Conservation (phyloP, 2,329 filamentous ascomycete genomes). For the Hortaea sp. region DNA sequence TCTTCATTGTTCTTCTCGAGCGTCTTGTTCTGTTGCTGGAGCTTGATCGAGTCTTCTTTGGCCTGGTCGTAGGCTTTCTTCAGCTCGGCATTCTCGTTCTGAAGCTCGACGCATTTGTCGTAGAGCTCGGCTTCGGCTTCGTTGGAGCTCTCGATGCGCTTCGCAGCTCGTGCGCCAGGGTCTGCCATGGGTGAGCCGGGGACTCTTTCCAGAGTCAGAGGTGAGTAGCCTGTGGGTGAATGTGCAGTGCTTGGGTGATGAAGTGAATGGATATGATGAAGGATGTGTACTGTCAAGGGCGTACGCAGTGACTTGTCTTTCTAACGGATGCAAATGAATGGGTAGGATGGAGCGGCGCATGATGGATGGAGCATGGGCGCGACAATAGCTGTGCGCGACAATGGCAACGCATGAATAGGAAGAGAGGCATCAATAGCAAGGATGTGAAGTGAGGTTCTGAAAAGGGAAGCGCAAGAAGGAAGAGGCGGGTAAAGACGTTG, state of each 20-base stretch:
- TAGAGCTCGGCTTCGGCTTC: neutral
- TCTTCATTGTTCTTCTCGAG: neutral
- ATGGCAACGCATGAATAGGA: neutral
- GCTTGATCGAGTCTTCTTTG: neutral
- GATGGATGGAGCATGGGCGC: neutral
- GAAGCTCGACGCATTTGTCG: neutral
- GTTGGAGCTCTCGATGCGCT: neutral
- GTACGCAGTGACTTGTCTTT: no score
- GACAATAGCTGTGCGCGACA: neutral
- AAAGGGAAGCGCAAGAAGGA: neutral
- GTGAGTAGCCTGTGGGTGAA: neutral
- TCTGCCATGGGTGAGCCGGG: neutral
- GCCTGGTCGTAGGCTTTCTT: neutral
- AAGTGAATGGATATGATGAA: neutral
- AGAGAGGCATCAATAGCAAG: neutral
- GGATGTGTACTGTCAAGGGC: neutral
- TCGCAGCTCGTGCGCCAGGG: neutral
- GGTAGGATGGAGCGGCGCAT: neutral
- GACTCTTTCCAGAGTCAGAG: neutral
- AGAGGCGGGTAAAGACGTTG: neutral
- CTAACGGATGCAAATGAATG: no score
- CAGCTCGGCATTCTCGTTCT: neutral
- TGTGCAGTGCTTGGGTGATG: neutral
- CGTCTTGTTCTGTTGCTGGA: neutral
- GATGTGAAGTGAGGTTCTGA: neutral